phyloP scores from a whole-genome alignment of 306 rosid species.

The Cucumis melo region DNA sequence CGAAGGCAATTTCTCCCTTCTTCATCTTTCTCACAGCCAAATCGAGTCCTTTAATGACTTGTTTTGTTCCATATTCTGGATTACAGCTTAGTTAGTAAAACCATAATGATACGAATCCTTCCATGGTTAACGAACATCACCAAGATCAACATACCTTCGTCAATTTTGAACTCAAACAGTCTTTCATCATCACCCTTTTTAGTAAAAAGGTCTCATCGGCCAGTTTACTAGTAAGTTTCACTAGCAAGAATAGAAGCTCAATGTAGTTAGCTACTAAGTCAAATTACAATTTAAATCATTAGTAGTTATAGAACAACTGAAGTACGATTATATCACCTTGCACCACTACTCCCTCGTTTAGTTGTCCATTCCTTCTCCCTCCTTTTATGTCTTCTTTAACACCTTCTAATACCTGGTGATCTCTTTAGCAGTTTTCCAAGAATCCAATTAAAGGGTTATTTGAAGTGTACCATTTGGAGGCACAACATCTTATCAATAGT shows the following conservation, averaged over 20 bases:
- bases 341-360: slow-evolving; percentile 65
- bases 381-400: slow-evolving; percentile 51
- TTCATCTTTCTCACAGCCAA: slow-evolving; percentile 74
- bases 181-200: slow-evolving; percentile 44
- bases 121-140: not conserved
- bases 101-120: not conserved
- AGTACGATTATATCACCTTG: slow-evolving; percentile 13
- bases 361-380: slow-evolving; percentile 79
- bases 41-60: slow-evolving; percentile 84
- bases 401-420: slow-evolving; percentile 59
- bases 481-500: slow-evolving; percentile 25
- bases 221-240: slow-evolving; percentile 63
- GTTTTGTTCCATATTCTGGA: slow-evolving; percentile 26
- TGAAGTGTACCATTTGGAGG: slow-evolving; percentile 66
- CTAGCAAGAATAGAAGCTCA: slow-evolving; percentile 16
- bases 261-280: not conserved
- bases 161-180: slow-evolving; percentile 58
- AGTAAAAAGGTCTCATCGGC: slow-evolving; percentile 49
- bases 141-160: slow-evolving; percentile 39
- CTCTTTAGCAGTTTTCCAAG: slow-evolving; percentile 76
- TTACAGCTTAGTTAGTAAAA: not conserved
- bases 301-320: not conserved
- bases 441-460: slow-evolving; percentile 57
- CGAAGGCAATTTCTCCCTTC: slow-evolving; percentile 62
- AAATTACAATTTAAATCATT: too few species aligned